Percentiles rank a stretch among this genome's conserved stretches.
Conservation (phyloP, 2,329 filamentous ascomycete species). For the Monosporascus sp. region DNA sequence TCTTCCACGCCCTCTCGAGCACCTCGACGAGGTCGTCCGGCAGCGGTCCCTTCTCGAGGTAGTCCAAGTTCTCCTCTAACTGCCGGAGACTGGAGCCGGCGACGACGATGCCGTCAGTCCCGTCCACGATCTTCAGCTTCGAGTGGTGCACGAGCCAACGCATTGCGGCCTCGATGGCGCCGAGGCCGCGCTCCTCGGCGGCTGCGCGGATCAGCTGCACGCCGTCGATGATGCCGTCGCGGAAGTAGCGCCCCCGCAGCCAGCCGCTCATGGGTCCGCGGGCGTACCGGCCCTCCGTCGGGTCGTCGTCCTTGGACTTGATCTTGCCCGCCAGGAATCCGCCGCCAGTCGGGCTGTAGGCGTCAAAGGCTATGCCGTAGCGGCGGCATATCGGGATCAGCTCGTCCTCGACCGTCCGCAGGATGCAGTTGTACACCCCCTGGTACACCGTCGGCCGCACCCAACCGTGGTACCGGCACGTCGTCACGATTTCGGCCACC, state of each 20-base stretch:
- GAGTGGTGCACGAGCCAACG: slow-evolving; percentile 71
- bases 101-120: slow-evolving; percentile 54
- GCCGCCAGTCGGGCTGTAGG: slow-evolving; percentile 76
- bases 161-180: slow-evolving; percentile 65
- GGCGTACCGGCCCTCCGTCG: slow-evolving; percentile 63
- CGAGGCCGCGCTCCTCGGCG: slow-evolving; percentile 59
- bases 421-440: slow-evolving; percentile 78
- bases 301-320: slow-evolving; percentile 56
- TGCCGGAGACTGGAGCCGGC: slow-evolving; percentile 52
- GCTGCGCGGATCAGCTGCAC: slow-evolving; percentile 62
- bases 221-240: slow-evolving; percentile 56
- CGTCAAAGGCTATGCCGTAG: slow-evolving; percentile 72
- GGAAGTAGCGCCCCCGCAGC: slow-evolving; percentile 67
- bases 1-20: slow-evolving; percentile 70
- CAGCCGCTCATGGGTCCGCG: slow-evolving; percentile 21
- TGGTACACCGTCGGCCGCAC: slow-evolving; percentile 81
- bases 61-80: slow-evolving; percentile 49
- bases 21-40: slow-evolving; percentile 67
- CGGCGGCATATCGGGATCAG: slow-evolving; percentile 67
- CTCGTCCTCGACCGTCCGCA: slow-evolving; percentile 67
- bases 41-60: slow-evolving; percentile 62
- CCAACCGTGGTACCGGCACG: slow-evolving; percentile 71
- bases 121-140: slow-evolving; percentile 41
- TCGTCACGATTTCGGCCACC: slow-evolving; percentile 75
- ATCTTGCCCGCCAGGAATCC: slow-evolving; percentile 74